phyloP scores from a whole-genome alignment of 2,329 filamentous ascomycete genomes.

The Microdochium trichocladiopsis region DNA sequence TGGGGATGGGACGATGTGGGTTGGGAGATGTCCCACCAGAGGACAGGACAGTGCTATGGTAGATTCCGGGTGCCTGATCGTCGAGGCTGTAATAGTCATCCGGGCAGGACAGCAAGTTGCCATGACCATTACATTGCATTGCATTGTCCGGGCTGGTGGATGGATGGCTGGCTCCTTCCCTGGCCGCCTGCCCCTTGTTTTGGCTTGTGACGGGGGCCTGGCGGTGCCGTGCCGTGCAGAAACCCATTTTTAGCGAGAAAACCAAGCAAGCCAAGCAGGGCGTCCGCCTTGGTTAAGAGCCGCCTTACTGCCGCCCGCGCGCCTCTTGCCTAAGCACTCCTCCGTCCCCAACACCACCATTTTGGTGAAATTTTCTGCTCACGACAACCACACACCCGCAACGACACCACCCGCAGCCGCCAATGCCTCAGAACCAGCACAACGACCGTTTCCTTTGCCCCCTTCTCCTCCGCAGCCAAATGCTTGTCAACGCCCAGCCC shows the following conservation, averaged over 20 bases:
- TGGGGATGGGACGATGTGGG: too few species aligned
- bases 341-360: not conserved
- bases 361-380: not conserved
- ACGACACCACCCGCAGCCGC: conserved; percentile 11
- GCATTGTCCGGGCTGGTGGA: too few species aligned
- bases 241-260: too few species aligned
- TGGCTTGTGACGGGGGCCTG: not conserved
- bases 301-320: not conserved
- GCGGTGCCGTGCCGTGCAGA: not conserved
- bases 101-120: too few species aligned
- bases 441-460: conserved; percentile 31
- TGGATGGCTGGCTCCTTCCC: too few species aligned
- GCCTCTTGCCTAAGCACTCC: not conserved
- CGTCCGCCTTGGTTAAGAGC: not conserved
- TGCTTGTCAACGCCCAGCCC: conserved; percentile 45
- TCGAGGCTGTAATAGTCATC: too few species aligned
- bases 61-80: not conserved
- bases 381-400: not conserved
- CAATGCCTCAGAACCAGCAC: conserved; percentile 51
- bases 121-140: too few species aligned
- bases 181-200: not conserved
- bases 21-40: too few species aligned
- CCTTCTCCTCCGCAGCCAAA: conserved; percentile 49
- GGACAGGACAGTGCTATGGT: not conserved
- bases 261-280: too few species aligned